These are phyloP conservation scores for Cladosporium sp. DNA, from an alignment of 2,329 filamentous ascomycete species.

Conservation along the genomic window DNA sequence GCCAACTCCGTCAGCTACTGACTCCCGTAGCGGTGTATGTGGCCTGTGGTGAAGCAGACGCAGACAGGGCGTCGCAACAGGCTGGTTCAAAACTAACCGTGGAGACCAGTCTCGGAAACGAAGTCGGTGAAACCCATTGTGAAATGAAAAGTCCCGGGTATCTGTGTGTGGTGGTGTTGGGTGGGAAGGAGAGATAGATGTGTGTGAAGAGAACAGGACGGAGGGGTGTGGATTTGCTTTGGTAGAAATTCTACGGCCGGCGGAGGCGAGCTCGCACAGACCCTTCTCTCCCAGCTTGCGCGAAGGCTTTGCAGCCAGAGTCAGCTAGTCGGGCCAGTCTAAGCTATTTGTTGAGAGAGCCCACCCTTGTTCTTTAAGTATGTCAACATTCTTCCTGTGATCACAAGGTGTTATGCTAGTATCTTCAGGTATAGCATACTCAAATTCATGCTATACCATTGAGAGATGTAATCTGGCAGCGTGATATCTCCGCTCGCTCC, in stretches of 20 bases:
- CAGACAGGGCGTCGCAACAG: not conserved
- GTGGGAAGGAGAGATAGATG: not conserved
- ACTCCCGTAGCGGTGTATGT: slow-evolving; percentile 21
- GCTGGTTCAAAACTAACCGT: slow-evolving; percentile 43
- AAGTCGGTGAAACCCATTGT: slow-evolving; percentile 69
- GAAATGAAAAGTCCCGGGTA: slow-evolving; percentile 12
- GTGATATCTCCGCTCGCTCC: too few species aligned
- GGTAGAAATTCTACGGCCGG: not conserved
- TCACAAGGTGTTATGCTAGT: too few species aligned
- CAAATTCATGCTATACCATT: too few species aligned
- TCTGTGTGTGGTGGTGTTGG: not conserved
- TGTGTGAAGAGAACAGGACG: not conserved
- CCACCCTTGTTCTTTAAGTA: too few species aligned
- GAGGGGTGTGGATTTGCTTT: not conserved
- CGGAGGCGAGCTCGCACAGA: too few species aligned
- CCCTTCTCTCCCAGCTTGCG: too few species aligned
- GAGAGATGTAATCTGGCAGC: too few species aligned
- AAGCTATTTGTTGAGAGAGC: too few species aligned
- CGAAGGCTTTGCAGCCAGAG: too few species aligned
- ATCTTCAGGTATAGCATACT: too few species aligned
- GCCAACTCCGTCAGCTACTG: slow-evolving; percentile 8
- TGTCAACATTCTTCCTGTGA: too few species aligned
- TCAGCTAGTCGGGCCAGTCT: too few species aligned
- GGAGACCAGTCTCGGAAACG: slow-evolving; percentile 60
- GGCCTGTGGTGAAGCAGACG: slow-evolving; percentile 4